Evolutionary conservation across 176 grass and related monocot genomes (phyloP), one percentile per base, ranked within the genome.

Genomic region (Areca catechu): DNA sequence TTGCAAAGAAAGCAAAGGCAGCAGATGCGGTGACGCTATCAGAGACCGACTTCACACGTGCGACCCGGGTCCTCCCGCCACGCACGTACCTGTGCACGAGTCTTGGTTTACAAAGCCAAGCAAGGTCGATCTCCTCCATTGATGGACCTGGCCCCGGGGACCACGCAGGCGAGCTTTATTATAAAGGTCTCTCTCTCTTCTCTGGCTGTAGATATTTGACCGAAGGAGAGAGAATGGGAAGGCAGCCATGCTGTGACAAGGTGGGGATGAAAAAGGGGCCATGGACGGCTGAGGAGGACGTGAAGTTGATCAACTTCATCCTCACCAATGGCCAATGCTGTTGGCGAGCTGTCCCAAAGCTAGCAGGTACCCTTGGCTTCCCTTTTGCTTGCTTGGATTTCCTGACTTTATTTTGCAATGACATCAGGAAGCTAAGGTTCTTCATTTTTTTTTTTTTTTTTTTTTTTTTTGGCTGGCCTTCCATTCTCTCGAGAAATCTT

Each of bases 201-300:
- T 54, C 6, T 55, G 24, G 19, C 24, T 47, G 22, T 12, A 51
- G 16, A 20, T 3, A 23, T 7, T 15, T 1, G 7, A 22, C 7
- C 9, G 22, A 29, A 49, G 52, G 48, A 53, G 22, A 53, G 22
- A 18, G 5, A 68, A 70, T 70, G 68, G 68, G 68, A 5, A 70
- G 68, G 68, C 54, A 59, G 47, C 68, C 68, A 20, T 70, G 68
- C 22, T 70, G 68, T 29, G 68, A 70, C 5, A 67, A 67, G 10
- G 65, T 67, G 52, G 65, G 65, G 3, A 15, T 67, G 65, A 67
- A 56, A 18, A 59, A 70, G 15, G 68, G 68, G 22, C 68, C 68
- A 50, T 70, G 68, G 68, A 70, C 68, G 28, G 55, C 22, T 23
- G 68, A 70, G n/a, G 68, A 70, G 47, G 68, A 70, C 68, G 29